A percentile compares a stretch with the other conserved stretches of the same genome.
These are phyloP conservation scores for Trichoderma reesei DNA, from an alignment of 495 filamentous ascomycete genomes.

Conservation along the genomic window DNA sequence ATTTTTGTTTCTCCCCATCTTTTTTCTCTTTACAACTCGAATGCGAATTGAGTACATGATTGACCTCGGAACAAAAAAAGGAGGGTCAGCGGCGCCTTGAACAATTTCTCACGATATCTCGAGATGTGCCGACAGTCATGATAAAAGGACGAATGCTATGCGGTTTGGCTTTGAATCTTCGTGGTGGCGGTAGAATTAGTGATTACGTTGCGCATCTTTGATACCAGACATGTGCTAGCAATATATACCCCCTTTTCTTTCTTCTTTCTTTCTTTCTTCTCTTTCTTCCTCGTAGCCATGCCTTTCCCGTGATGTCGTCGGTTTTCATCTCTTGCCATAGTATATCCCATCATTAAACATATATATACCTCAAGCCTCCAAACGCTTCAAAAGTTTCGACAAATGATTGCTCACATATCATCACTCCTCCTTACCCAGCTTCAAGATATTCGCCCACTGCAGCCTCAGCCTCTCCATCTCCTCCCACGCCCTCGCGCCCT, in stretches of 20 bases:
- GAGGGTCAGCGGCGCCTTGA: too few relatives aligned
- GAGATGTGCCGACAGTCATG: too few relatives aligned
- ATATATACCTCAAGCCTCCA: too few relatives aligned
- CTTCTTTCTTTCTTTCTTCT: not conserved
- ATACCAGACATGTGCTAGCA: not conserved
- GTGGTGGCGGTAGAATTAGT: not conserved
- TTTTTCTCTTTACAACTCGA: not conserved
- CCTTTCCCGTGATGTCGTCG: too few relatives aligned
- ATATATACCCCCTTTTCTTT: not conserved
- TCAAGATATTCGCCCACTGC: slow-evolving; percentile 58
- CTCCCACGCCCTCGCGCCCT: slow-evolving; percentile 65
- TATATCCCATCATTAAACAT: too few relatives aligned
- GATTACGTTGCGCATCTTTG: not conserved
- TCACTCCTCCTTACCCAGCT: not conserved
- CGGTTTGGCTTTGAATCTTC: not conserved
- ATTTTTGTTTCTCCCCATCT: too few relatives aligned
- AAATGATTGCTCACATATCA: not conserved
- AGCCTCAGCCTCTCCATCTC: slow-evolving; percentile 75
- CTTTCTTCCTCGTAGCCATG: not conserved
- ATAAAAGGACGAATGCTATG: too few relatives aligned
- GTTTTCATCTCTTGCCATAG: too few relatives aligned
- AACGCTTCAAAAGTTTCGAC: too few relatives aligned
- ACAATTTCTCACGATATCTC: too few relatives aligned
- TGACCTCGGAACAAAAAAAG: not conserved
- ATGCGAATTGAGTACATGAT: not conserved